Percentiles rank a stretch among this genome's conserved stretches.
Evolutionary conservation across 257 asterid species (phyloP).

Genomic region (Salvia hispanica): DNA sequence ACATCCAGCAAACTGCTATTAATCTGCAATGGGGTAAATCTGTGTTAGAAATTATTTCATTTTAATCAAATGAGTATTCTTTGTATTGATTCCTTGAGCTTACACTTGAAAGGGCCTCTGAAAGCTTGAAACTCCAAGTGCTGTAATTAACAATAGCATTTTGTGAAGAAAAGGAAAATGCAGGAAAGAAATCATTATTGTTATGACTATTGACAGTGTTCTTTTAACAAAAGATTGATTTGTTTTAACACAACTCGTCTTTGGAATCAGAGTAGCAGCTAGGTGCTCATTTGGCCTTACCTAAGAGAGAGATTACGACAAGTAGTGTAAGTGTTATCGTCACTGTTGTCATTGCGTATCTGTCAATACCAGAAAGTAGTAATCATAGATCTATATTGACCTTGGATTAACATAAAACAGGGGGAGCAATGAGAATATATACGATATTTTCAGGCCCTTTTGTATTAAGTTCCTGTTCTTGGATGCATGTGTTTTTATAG

Average conservation of each 20-base stretch:
- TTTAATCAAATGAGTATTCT: conserved; percentile 10
- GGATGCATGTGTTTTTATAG: conserved; percentile 57
- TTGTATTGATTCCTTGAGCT: conserved; percentile 16
- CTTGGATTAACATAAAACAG: background rate
- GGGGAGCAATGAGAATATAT: conserved; percentile 11
- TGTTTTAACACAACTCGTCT: background rate
- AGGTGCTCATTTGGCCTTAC: conserved; percentile 35
- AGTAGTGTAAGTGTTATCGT: conserved; percentile 53
- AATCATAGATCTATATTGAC: conserved; percentile 10
- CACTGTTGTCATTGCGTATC: conserved; percentile 54
- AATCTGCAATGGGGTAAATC: conserved; percentile 45
- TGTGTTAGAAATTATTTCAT: conserved; percentile 28
- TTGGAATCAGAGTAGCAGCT: background rate
- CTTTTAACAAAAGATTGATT: conserved; percentile 15
- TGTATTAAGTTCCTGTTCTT: conserved; percentile 51
- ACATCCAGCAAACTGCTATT: conserved; percentile 60
- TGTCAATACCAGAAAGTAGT: conserved; percentile 36
- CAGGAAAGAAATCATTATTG: background rate
- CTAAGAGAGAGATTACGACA: conserved; percentile 57
- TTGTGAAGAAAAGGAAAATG: conserved; percentile 12
- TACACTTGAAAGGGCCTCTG: conserved; percentile 39
- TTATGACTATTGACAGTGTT: background rate
- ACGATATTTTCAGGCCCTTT: conserved; percentile 56
- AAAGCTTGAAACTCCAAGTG: conserved; percentile 35
- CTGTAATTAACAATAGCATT: conserved; percentile 30